These are phyloP conservation scores for Chaetomium sp. DNA, from an alignment of 2,329 filamentous ascomycete species.

Conservation along the genomic window DNA sequence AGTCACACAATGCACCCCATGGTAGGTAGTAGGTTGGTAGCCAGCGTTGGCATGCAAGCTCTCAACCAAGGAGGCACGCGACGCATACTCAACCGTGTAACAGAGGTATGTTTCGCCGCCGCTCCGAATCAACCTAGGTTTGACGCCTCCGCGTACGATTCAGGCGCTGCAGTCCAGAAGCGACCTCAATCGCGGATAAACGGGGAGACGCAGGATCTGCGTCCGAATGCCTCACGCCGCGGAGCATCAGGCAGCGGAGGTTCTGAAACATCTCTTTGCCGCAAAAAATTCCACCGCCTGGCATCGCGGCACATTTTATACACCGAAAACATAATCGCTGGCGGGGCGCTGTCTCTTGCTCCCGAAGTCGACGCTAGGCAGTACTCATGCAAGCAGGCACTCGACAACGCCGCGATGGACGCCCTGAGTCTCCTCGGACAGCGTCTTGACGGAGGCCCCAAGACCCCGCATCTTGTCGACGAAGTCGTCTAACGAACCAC, in stretches of 20 bases:
- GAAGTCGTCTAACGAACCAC: conserved; percentile 79
- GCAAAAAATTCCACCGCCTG: conserved; percentile 2
- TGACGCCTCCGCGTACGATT: neutral
- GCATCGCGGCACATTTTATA: neutral
- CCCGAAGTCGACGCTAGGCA: neutral
- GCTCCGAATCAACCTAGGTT: neutral
- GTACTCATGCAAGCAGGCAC: conserved; percentile 45
- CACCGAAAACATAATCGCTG: neutral
- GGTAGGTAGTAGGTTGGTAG: neutral
- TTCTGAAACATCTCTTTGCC: conserved; percentile 28
- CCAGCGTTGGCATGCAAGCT: neutral
- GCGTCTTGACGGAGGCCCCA: conserved; percentile 51
- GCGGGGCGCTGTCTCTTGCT: neutral
- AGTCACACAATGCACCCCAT: conserved; percentile 1
- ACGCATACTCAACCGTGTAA: neutral
- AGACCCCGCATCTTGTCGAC: conserved; percentile 53
- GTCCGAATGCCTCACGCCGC: conserved; percentile 18
- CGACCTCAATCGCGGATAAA: conserved; percentile 28
- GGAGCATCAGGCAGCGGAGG: conserved; percentile 15
- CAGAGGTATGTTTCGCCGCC: neutral
- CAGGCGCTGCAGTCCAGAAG: conserved; percentile 19
- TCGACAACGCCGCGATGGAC: conserved; percentile 63
- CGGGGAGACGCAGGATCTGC: conserved; percentile 17
- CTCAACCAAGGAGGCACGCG: neutral
- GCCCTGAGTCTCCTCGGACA: conserved; percentile 62